Evolutionary conservation across 1,284 basidiomycete genomes (phyloP).

Genomic region (Ustilago curta): DNA sequence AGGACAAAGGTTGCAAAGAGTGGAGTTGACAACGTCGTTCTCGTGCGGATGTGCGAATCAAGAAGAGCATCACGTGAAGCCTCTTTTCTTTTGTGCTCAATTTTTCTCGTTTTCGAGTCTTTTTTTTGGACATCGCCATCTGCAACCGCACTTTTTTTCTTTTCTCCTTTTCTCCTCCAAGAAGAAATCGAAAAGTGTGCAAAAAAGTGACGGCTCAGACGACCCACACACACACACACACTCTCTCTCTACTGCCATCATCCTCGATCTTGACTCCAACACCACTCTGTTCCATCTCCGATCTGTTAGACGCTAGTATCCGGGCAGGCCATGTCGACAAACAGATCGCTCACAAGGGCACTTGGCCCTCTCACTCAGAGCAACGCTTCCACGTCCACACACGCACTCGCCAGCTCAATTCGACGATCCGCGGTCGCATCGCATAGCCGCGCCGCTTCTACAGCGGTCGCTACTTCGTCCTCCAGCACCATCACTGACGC

Average conservation of each 20-base stretch:
- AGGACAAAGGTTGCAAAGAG: neutral
- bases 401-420: conserved; percentile 15
- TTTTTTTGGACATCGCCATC: no score
- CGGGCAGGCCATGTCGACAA: conserved; percentile 29
- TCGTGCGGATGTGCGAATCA: no score
- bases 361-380: conserved; percentile 18
- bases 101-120: neutral
- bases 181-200: conserved; percentile 13
- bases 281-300: neutral
- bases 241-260: neutral
- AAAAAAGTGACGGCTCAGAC: conserved; percentile 11
- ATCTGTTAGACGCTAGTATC: neutral
- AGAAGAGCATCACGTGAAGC: conserved; percentile 51
- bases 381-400: conserved; percentile 32
- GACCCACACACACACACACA: conserved; percentile 24
- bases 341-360: conserved; percentile 9
- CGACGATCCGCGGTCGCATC: conserved; percentile 5
- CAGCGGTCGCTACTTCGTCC: conserved; percentile 17
- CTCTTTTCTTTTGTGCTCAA: neutral
- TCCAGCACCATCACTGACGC: conserved; percentile 4
- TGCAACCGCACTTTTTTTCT: conserved; percentile 11
- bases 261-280: neutral
- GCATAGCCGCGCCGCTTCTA: conserved; percentile 29
- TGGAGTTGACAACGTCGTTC: conserved; percentile 7
- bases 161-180: neutral